Conservation (phyloP, 208 protist genomes). For the Trichomonas vaginalis region DNA sequence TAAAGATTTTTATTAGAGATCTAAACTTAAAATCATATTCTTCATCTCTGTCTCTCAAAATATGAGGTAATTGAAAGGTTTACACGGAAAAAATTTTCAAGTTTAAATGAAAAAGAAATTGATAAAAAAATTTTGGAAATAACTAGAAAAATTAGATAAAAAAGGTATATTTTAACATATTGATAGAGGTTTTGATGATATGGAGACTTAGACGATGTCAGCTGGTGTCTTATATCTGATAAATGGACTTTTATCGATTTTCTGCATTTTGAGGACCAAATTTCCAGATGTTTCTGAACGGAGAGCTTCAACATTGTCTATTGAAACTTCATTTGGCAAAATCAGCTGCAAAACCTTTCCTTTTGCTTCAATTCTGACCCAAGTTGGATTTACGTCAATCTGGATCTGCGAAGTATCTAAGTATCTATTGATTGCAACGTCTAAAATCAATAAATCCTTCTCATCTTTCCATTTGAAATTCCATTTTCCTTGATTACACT, state of each 20-base stretch:
- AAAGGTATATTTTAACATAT: too few relatives aligned
- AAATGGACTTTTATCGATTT: neutral
- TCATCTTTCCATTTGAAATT: constrained; percentile 59
- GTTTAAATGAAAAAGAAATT: too few relatives aligned
- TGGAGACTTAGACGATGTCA: neutral
- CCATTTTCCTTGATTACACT: constrained; percentile 69
- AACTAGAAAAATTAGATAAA: too few relatives aligned
- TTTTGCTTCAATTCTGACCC: constrained; percentile 64
- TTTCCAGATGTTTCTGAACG: neutral
- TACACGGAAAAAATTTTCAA: too few relatives aligned
- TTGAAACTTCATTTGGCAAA: constrained; percentile 54
- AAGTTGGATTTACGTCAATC: constrained; percentile 68
- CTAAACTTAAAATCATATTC: too few relatives aligned
- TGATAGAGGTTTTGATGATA: too few relatives aligned
- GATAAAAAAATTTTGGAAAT: too few relatives aligned
- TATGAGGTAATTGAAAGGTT: too few relatives aligned
- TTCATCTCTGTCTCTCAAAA: too few relatives aligned
- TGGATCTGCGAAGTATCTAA: constrained; percentile 68
- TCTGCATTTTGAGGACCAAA: constrained; percentile 2
- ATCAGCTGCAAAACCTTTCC: constrained; percentile 71
- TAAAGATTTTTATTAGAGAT: too few relatives aligned
- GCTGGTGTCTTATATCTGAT: neutral
- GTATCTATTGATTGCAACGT: constrained; percentile 63
- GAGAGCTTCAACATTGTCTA: neutral
- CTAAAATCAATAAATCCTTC: constrained; percentile 47